Base-by-base conservation (phyloP, 768 basidiomycete genomes). In the Leccinum longicurvipes region DNA sequence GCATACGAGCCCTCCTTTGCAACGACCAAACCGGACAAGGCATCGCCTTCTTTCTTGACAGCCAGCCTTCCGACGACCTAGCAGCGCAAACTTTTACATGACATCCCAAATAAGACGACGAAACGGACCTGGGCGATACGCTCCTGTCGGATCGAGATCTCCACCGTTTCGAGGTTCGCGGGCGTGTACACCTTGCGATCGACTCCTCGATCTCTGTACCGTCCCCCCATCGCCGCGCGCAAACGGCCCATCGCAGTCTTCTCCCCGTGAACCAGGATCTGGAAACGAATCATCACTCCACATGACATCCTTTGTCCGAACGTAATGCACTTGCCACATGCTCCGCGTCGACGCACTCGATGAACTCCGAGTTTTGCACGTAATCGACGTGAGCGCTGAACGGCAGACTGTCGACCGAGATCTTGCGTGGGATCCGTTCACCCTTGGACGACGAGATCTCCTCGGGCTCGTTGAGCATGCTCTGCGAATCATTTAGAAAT, bases 311-410 rank as follows among this genome's bases (percentile, higher is more conserved):
- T 56, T 45, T 9, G 21, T 12, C 27, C 3, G 12, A 34, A 54
- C 11, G 31, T 54, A 32, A 0, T 25, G 60, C 12, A 77, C 85
- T 68, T 70, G 91, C 93, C 54, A 94, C 87, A 73, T 94, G 92
- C 61, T 92, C 89, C 9, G 93, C 88, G 59, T 88, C 89, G 60
- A 98, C 86, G 41, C 83, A 78, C 65, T 97, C 93, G 60, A 99
- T 98, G 72, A 96, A 99, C 65, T 93, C 91, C 3, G 91, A 87
- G 70, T 99, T 99, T 64, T 98, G 96, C 15, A 91, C 82, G 63
- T 90, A 96, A 68, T 98, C 95, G 60, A 98, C 96, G 67, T 98
- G 95, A 0, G 96, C 95, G 53, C 90, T 90, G 73, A 98, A 98
- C 3, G 96, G 96, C 58, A 99, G 89, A 59, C 91, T 86, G 61